Base-by-base conservation (phyloP, 495 filamentous ascomycete species). In the Penicillium canescens region DNA sequence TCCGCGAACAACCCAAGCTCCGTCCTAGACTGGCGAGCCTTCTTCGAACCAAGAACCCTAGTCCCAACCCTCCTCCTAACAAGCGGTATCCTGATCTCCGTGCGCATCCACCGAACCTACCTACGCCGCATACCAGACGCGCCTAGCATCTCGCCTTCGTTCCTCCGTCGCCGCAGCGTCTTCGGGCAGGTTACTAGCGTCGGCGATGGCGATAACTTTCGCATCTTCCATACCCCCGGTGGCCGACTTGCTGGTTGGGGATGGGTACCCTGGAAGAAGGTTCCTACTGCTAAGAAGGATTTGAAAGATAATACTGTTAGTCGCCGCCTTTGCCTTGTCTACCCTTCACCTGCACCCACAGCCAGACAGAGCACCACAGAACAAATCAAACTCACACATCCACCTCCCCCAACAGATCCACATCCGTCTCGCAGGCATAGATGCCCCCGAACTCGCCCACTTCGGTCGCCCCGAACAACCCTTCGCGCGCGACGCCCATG, bases 201-300 rank as follows among this genome's bases (percentile, higher is more conserved):
- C 21, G 95, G 95, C 43, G 94, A 98, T 76, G 95, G 90, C 0
- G 94, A 98, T 65, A 91, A 91, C 56, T 97, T 98, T 67, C 84
- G 91, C 46, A 68, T 98, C 8, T 98, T 87, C 67, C 94, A 98
- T 70, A 96, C 91, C 0, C 94, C 94, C 0, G 94, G 95, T 11
- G 94, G 94, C 11, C 76, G 89, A 42, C 63, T 93, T 16, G 78
- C 86, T 11, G 94, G 94, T 44, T 98, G 95, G 95, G 92, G 86
- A 11, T 96, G 91, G 92, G 62, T 95, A 47, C 85, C 83, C 0
- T 80, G 86, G 70, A 84, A 91, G 59, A 84, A 72, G 42, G 82
- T 96, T 2, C 91, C 92, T 3, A 80, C 57, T 9, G 81, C 75
- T 43, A 87, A 77, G 65, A 78, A 83, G 52, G 80, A 86, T 26